These are phyloP conservation scores for Blastocystis sp. DNA, from an alignment of 352 stramenopile species.

Conservation along the genomic window DNA sequence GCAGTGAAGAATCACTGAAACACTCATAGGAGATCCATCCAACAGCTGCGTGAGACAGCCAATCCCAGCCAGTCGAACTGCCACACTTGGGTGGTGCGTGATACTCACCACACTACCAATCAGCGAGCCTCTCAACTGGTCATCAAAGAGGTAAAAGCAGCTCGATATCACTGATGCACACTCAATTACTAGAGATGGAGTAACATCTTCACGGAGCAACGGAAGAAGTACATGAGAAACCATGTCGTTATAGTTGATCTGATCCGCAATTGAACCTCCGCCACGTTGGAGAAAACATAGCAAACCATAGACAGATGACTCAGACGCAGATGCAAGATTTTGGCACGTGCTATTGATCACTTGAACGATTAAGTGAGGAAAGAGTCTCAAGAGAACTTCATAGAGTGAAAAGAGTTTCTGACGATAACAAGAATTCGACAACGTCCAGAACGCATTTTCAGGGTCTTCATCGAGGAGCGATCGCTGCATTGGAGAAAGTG, in stretches of 20 bases:
- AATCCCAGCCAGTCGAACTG: background rate
- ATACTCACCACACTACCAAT: background rate
- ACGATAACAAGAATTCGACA: background rate
- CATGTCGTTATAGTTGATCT: background rate
- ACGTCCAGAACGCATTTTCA: background rate
- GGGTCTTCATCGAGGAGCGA: background rate
- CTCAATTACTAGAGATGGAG: background rate
- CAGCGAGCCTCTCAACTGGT: background rate
- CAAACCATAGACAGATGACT: constrained; percentile 3
- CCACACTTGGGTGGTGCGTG: background rate
- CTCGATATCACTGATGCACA: background rate
- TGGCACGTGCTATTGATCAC: background rate
- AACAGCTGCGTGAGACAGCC: background rate
- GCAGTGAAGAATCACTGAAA: background rate
- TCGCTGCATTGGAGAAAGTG: background rate
- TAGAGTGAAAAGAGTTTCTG: background rate
- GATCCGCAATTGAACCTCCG: background rate
- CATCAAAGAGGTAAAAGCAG: background rate
- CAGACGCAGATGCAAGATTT: background rate
- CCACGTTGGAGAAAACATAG: background rate
- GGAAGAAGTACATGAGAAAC: background rate
- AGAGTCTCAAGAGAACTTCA: background rate
- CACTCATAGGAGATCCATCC: background rate
- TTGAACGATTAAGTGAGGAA: background rate
- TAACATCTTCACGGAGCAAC: background rate